Conservation (phyloP, 1,284 basidiomycete genomes). For the Bondarzewia mesenterica region DNA sequence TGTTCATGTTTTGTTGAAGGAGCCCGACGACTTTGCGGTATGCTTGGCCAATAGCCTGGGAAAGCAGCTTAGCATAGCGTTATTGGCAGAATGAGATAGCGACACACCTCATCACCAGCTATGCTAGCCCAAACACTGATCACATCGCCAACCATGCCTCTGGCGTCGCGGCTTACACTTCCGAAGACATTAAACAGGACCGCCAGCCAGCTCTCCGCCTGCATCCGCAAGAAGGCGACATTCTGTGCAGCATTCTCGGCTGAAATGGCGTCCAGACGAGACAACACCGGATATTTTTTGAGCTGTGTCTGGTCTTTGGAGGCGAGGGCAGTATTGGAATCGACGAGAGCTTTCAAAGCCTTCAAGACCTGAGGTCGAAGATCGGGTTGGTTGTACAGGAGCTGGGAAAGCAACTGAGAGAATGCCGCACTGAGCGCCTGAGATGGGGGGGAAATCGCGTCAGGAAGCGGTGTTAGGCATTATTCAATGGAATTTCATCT, state of each 20-base stretch:
- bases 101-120: conserved; percentile 58
- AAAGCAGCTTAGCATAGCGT: background rate
- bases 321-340: conserved; percentile 52
- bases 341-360: conserved; percentile 76
- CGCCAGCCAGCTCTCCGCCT: conserved; percentile 89
- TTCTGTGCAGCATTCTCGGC: conserved; percentile 59
- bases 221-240: conserved; percentile 64
- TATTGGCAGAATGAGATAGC: background rate
- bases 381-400: conserved; percentile 83
- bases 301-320: conserved; percentile 25
- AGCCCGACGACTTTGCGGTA: conserved; percentile 76
- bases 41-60: conserved; percentile 70
- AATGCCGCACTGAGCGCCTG: conserved; percentile 71
- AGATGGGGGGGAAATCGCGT: background rate
- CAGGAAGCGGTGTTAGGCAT: background rate
- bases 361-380: conserved; percentile 80
- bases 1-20: conserved; percentile 64
- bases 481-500: background rate
- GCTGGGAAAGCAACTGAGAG: conserved; percentile 82
- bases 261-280: conserved; percentile 32
- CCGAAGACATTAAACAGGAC: conserved; percentile 97
- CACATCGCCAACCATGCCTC: conserved; percentile 84
- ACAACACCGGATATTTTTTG: conserved; percentile 25
- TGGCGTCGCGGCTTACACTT: conserved; percentile 68
- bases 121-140: conserved; percentile 84